A percentile compares a stretch with the other conserved stretches of the same genome.
These are phyloP conservation scores for Verbascum thapsus DNA, from an alignment of 257 asterid species.

Conservation along the genomic window DNA sequence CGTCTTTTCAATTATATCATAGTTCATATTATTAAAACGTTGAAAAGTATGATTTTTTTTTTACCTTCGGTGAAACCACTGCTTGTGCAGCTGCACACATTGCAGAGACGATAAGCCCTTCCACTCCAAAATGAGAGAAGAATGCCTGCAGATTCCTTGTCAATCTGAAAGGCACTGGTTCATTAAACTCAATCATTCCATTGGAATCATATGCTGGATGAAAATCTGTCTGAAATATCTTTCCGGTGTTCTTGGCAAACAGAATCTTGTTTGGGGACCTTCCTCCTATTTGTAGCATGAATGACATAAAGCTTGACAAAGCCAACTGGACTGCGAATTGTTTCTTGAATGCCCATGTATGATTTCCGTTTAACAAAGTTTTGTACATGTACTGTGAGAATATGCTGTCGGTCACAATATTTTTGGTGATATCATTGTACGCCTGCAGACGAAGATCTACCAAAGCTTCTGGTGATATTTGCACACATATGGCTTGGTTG, in stretches of 20 bases:
- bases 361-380: constrained; percentile 85
- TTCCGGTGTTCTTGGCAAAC: constrained; percentile 96
- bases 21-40: too few relatives aligned
- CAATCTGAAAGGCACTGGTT: constrained; percentile 95
- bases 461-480: constrained; percentile 91
- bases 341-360: constrained; percentile 95
- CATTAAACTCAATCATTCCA: constrained; percentile 95
- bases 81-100: constrained; percentile 99
- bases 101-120: constrained; percentile 90
- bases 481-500: constrained; percentile 96
- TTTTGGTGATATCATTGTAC: constrained; percentile 80
- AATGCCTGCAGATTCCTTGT: constrained; percentile 94
- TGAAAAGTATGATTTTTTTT: constrained; percentile 19
- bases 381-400: constrained; percentile 98
- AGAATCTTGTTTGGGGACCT: constrained; percentile 96
- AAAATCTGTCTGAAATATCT: constrained; percentile 94
- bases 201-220: constrained; percentile 96
- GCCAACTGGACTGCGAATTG: constrained; percentile 96
- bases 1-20: too few relatives aligned
- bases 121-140: constrained; percentile 96
- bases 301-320: constrained; percentile 92
- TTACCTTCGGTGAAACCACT: constrained; percentile 94
- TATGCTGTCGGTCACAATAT: constrained; percentile 80
- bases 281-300: constrained; percentile 97
- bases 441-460: constrained; percentile 97